These are phyloP conservation scores for Mycena rosella DNA, from an alignment of 768 basidiomycete species.

Conservation along the genomic window DNA sequence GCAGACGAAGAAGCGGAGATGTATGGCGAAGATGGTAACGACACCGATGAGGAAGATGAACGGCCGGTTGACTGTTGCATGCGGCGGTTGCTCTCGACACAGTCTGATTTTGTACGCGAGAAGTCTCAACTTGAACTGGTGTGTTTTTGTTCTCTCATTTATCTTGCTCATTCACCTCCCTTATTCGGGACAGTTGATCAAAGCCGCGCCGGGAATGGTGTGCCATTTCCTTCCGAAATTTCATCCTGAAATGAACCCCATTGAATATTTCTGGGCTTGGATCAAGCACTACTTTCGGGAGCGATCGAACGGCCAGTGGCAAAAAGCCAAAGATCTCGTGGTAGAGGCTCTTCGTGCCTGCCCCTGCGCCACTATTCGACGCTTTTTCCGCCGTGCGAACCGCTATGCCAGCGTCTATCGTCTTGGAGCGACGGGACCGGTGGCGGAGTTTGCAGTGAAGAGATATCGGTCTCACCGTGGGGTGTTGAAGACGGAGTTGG, in stretches of 20 bases:
- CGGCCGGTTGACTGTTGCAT: conserved; percentile 35
- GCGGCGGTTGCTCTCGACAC: conserved; percentile 30
- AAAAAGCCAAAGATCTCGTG: conserved; percentile 14
- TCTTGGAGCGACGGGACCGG: conserved; percentile 3
- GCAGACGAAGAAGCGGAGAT: conserved; percentile 1
- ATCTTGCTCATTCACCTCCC: background rate
- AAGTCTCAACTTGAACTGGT: conserved; percentile 36
- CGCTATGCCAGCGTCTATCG: conserved; percentile 17
- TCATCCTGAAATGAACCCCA: conserved; percentile 24
- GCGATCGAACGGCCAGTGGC: conserved; percentile 8
- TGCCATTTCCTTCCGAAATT: conserved; percentile 23
- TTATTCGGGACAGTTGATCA: conserved; percentile 1
- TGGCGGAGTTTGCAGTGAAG: conserved; percentile 15
- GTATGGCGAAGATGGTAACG: conserved; percentile 17
- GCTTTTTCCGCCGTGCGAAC: conserved; percentile 13
- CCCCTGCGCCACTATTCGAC: conserved; percentile 4
- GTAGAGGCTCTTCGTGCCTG: conserved; percentile 1
- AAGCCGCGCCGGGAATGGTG: conserved; percentile 8
- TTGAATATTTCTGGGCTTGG: conserved; percentile 27
- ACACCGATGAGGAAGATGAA: conserved; percentile 27
- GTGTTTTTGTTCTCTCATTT: background rate
- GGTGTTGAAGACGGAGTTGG: background rate
- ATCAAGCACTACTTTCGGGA: conserved; percentile 14
- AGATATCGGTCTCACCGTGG: conserved; percentile 7
- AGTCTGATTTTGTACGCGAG: conserved; percentile 31